Base-by-base conservation (phyloP, 2,329 filamentous ascomycete species). In the Fonsecaea multimorphosa region DNA sequence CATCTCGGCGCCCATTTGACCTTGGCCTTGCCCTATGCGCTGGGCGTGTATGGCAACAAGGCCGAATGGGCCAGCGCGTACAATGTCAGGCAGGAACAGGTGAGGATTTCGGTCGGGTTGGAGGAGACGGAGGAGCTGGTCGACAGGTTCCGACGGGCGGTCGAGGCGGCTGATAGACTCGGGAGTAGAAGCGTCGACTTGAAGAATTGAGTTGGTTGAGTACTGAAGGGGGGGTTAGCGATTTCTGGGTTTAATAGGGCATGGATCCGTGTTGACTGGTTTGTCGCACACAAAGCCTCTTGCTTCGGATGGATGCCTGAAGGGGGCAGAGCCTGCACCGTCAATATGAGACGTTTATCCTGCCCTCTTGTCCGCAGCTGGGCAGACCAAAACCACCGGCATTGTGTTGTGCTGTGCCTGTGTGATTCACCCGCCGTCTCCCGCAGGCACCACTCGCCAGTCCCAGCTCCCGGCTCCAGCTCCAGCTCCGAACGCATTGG, bases 1-100 rank as follows among this genome's bases (percentile, higher is more conserved):
- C 67, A 70, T 63, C 60, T 72, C 6, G 70, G 70, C 0, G 67
- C 68, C 1, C 67, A 64, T 38, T 34, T 66, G 24, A 70, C 69
- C 0, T 52, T 72, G 7, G 69, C 63, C 0, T 31, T 68, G n/a
- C 54, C 62, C 0, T 71, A 72, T 38, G 46, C 55, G 2, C 58
- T 67, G 46, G 54, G 58, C 27, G 57, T 62, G 4, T 67, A 65
- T 27, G 64, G 56, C 0, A 66, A 57, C n/a, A 44, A 68, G 38
- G 22, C 68, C 24, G 68, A 69, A 1, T 64, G 65, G 66, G 66
- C 59, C 11, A 66, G 49, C 16, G 32, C 34, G 29, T 71, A 64
- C 34, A 61, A 63, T 31, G 12, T 70, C 9, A 40, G 34, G 14
- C 56, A 49, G 6, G 64, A 36, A 16, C 68, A 70, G 51, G 57